Conservation (phyloP, 805 yeast species). For the Kodamaea hsintzibuensis region DNA sequence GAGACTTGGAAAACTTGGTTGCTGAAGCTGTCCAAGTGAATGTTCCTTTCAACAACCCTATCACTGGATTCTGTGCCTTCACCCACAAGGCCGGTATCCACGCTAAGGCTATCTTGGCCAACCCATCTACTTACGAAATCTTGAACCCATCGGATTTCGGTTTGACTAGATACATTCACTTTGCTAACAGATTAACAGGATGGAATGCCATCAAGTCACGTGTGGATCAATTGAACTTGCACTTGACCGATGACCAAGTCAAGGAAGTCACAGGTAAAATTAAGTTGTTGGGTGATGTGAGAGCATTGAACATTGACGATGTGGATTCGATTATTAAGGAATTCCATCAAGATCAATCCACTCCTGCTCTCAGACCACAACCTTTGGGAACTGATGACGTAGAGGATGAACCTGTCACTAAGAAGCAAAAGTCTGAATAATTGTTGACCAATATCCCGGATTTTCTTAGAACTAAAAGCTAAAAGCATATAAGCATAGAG, state of each 20-base stretch:
- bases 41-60: constrained; percentile 97
- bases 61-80: constrained; percentile 99
- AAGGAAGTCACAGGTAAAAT: constrained; percentile 94
- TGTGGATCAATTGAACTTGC: constrained; percentile 93
- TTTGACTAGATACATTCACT: constrained; percentile 92
- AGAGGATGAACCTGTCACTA: constrained; percentile 35
- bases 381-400: constrained; percentile 16
- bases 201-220: constrained; percentile 99
- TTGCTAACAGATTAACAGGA: constrained; percentile 96
- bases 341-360: constrained; percentile 74
- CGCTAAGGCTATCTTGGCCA: constrained; percentile 97
- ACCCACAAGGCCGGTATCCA: constrained; percentile 99
- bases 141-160: constrained; percentile 95
- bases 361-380: constrained; percentile 39
- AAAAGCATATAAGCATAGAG: background rate
- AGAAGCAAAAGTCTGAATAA: constrained; percentile 38
- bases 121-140: constrained; percentile 98
- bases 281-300: constrained; percentile 91
- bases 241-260: constrained; percentile 86
- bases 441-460: constrained; percentile 2
- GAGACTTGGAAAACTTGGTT: constrained; percentile 93
- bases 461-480: background rate
- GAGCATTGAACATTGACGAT: constrained; percentile 93
- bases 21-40: constrained; percentile 98
- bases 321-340: constrained; percentile 96